Percentiles rank a stretch among this genome's conserved stretches.
phyloP scores from a whole-genome alignment of 2,329 filamentous ascomycete species.

The Aspergillus amoenus region DNA sequence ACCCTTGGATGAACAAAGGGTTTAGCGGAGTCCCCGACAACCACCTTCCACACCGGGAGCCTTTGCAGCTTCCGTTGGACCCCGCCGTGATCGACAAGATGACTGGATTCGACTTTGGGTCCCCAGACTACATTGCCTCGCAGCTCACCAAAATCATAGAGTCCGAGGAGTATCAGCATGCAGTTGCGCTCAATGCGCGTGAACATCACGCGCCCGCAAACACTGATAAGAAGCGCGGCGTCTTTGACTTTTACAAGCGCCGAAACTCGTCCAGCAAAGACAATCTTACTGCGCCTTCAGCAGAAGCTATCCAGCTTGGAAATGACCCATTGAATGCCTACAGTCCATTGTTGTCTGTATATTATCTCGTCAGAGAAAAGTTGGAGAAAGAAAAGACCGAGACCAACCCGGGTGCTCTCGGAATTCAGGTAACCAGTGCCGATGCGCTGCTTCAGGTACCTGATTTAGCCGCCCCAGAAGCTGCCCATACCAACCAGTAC shows the following conservation, averaged over 20 bases:
- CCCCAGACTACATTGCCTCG: conserved; percentile 75
- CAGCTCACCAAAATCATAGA: conserved; percentile 85
- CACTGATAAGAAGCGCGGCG: conserved; percentile 78
- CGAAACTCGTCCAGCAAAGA: conserved; percentile 89
- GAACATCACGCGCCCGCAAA: conserved; percentile 59
- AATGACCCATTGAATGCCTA: conserved; percentile 90
- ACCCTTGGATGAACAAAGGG: conserved; percentile 94
- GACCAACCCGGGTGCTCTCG: conserved; percentile 58
- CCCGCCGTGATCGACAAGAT: conserved; percentile 82
- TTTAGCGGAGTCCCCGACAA: conserved; percentile 87
- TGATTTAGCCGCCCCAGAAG: conserved; percentile 76
- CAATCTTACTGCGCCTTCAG: conserved; percentile 78
- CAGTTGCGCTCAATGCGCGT: conserved; percentile 71
- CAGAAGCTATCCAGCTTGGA: conserved; percentile 78
- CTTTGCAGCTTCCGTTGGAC: conserved; percentile 81
- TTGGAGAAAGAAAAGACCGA: conserved; percentile 71
- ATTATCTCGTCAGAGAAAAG: conserved; percentile 95
- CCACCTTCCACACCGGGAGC: conserved; percentile 77
- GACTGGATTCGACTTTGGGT: conserved; percentile 97
- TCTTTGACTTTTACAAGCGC: conserved; percentile 97
- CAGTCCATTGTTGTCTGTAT: conserved; percentile 87
- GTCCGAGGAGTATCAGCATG: conserved; percentile 89
- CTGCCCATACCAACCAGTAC: conserved; percentile 87
- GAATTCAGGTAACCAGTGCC: conserved; percentile 52
- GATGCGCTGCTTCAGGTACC: conserved; percentile 64